These are phyloP conservation scores for Tulasnella sp. DNA, from an alignment of 768 basidiomycete genomes.

Conservation along the genomic window DNA sequence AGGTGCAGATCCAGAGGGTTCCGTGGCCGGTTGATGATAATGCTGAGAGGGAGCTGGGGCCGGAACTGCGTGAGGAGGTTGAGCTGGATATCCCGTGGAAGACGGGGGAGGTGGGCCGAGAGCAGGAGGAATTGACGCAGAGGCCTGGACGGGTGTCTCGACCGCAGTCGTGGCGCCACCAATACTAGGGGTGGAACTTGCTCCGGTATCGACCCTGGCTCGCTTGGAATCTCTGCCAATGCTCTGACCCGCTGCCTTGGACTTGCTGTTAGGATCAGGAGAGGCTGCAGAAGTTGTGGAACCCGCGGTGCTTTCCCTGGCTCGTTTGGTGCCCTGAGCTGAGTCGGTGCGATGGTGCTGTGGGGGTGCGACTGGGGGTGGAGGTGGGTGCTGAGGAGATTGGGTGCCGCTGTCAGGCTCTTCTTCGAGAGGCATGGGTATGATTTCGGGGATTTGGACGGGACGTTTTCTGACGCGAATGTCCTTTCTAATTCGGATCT, in stretches of 20 bases:
- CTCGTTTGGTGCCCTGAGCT: constrained; percentile 18
- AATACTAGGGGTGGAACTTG: constrained; percentile 17
- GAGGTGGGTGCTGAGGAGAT: constrained; percentile 16
- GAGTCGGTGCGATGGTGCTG: constrained; percentile 27
- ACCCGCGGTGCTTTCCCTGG: neutral
- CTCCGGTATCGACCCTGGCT: constrained; percentile 21
- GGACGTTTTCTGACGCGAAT: constrained; percentile 72
- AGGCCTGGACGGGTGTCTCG: constrained; percentile 27
- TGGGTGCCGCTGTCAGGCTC: constrained; percentile 40
- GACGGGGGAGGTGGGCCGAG: constrained; percentile 14
- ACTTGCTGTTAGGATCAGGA: neutral
- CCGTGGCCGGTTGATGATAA: constrained; percentile 25
- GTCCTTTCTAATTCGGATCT: constrained; percentile 91
- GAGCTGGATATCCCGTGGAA: constrained; percentile 15
- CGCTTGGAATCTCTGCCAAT: constrained; percentile 32
- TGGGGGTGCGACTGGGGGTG: neutral
- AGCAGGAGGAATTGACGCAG: constrained; percentile 26
- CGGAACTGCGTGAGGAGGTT: constrained; percentile 26
- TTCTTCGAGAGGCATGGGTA: constrained; percentile 40
- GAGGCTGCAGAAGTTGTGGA: neutral
- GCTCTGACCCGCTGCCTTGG: neutral
- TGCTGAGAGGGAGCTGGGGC: constrained; percentile 28
- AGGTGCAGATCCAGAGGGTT: constrained; percentile 3
- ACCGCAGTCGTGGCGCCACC: constrained; percentile 27
- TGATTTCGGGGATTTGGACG: constrained; percentile 44